Percentiles rank a stretch among this genome's conserved stretches.
Evolutionary conservation across 495 filamentous ascomycete genomes (phyloP).

Genomic region (Hypoxylon crocopeplum): DNA sequence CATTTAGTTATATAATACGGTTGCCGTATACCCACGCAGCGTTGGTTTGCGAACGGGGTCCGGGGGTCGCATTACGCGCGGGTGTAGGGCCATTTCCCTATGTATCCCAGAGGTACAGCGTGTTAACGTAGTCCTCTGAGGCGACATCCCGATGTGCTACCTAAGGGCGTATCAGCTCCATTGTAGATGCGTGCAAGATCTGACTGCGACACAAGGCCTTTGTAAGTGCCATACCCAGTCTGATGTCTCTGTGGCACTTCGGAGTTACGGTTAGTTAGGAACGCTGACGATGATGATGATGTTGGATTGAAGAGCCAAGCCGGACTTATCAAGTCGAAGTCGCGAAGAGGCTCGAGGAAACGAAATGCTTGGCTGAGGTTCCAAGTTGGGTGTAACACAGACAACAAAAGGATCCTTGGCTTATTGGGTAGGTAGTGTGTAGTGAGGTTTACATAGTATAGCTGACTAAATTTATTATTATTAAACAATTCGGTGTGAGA

Average conservation of each 20-base stretch:
- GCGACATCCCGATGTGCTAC: conserved; percentile 34
- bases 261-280: conserved; percentile 24
- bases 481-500: conserved; percentile 44
- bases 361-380: conserved; percentile 27
- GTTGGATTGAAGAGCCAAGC: too few species aligned
- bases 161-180: conserved; percentile 21
- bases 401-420: conserved; percentile 3
- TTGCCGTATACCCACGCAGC: conserved; percentile 15
- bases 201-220: conserved; percentile 30
- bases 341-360: conserved; percentile 18
- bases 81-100: conserved; percentile 8
- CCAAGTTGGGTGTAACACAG: conserved; percentile 24
- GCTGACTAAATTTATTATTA: conserved; percentile 40
- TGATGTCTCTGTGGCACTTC: conserved; percentile 27
- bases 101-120: conserved; percentile 10
- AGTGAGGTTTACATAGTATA: too few species aligned
- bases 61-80: conserved; percentile 31
- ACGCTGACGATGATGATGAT: too few species aligned
- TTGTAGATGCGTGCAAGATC: conserved; percentile 30
- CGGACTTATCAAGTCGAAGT: conserved; percentile 17
- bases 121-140: conserved; percentile 7
- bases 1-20: conserved; percentile 23
- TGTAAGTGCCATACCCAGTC: conserved; percentile 9
- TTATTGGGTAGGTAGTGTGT: conserved; percentile 35
- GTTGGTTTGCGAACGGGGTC: conserved; percentile 29